Conservation (phyloP, 2,329 filamentous ascomycete genomes). For the Calonectria naviculata region DNA sequence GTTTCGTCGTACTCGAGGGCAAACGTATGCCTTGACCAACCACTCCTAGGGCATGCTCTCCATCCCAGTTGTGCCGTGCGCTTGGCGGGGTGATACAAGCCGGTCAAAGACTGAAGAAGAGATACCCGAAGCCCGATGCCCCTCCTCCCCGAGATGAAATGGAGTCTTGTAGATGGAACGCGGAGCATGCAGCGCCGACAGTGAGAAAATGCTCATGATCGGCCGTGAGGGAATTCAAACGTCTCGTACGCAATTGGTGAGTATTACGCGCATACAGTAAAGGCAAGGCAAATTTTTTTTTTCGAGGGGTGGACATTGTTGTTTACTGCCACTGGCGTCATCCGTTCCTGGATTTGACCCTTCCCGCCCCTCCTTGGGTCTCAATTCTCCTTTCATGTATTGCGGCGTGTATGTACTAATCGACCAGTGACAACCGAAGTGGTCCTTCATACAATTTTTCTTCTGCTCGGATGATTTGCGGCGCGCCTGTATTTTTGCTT, state of each 20-base stretch:
- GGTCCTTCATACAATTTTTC: not conserved
- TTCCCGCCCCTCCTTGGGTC: conserved; percentile 16
- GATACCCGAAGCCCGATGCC: conserved; percentile 3
- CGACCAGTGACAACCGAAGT: not conserved
- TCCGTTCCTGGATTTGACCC: conserved; percentile 13
- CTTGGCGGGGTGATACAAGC: not conserved
- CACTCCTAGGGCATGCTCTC: not conserved
- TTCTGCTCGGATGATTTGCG: conserved; percentile 1
- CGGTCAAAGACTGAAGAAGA: not conserved
- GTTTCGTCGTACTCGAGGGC: not conserved
- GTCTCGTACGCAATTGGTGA: not conserved
- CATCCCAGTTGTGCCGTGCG: not conserved
- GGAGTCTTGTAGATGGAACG: not conserved
- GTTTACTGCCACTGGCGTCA: conserved; percentile 18
- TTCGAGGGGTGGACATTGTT: not conserved
- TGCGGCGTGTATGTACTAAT: not conserved
- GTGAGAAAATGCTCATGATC: not conserved
- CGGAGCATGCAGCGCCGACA: not conserved
- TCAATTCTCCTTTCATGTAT: conserved; percentile 8
- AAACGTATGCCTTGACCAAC: not conserved
- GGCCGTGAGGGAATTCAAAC: conserved; percentile 13
- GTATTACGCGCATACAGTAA: conserved; percentile 9
- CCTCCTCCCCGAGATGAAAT: not conserved
- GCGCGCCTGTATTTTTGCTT: conserved; percentile 1
- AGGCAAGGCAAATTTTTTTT: not conserved